Percentiles rank a stretch among this genome's conserved stretches.
Conservation (phyloP, 2,329 filamentous ascomycete genomes). For the Bisporella sp. region DNA sequence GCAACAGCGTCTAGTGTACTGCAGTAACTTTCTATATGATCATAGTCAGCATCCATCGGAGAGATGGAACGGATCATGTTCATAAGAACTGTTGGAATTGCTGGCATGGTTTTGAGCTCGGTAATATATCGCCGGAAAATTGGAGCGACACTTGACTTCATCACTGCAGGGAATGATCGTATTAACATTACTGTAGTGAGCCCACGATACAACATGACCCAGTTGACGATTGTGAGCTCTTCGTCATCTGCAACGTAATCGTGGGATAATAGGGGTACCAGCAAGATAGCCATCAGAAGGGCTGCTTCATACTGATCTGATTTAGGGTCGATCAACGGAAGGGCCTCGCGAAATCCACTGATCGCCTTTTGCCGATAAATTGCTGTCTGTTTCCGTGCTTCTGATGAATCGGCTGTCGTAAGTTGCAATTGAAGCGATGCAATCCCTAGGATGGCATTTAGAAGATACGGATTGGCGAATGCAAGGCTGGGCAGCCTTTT, state of each 20-base stretch:
- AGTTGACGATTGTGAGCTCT: constrained; percentile 19
- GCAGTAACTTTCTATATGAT: constrained; percentile 18
- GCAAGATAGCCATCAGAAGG: constrained; percentile 19
- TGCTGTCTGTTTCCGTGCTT: constrained; percentile 13
- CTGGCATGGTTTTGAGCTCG: constrained; percentile 10
- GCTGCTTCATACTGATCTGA: constrained; percentile 19
- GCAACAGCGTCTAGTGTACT: constrained; percentile 18
- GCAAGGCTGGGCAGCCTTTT: background rate
- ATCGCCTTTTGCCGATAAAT: constrained; percentile 20
- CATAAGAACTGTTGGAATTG: constrained; percentile 18
- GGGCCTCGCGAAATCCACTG: constrained; percentile 16
- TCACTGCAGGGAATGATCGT: constrained; percentile 1
- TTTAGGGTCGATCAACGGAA: constrained; percentile 10
- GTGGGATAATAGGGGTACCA: constrained; percentile 19
- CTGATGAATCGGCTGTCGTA: constrained; percentile 8
- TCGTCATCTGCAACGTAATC: constrained; percentile 8
- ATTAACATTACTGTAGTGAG: constrained; percentile 13
- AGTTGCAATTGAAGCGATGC: constrained; percentile 21
- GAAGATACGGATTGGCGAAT: background rate
- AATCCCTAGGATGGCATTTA: constrained; percentile 17
- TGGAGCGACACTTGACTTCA: constrained; percentile 10
- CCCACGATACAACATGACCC: constrained; percentile 21
- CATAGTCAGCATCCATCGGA: constrained; percentile 18
- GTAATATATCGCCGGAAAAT: constrained; percentile 18
- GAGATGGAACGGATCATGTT: constrained; percentile 18